Evolutionary conservation across 2,329 filamentous ascomycete species (phyloP), one percentile per base, ranked within the genome.

Genomic region (Verticillium dahliae): DNA sequence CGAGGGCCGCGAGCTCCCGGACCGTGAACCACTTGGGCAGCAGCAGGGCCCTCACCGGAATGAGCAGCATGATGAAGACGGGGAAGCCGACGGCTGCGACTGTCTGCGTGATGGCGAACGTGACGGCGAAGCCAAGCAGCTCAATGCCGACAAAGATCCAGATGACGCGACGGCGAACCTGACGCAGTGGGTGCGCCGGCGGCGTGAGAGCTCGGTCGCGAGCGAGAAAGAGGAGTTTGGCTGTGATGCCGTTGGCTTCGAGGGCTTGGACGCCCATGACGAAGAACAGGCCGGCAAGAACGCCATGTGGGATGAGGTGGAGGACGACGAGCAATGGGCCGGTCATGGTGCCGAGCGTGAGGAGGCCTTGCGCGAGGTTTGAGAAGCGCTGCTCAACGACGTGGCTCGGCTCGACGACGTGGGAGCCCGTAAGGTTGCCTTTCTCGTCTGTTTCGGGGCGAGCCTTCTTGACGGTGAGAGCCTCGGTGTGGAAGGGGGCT

Each of bases 21-120:
- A 74, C 69, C 0, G 77, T 79, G 66, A 92, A 88, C 71, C 84
- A 80, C 38, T 76, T 75, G 1, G 89, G 89, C 66, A 92, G 77
- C 6, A 91, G 63, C 62, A 85, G 76, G 1, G 87, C 84, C 9
- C 90, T 81, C 2, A 87, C 74, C 0, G 90, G 90, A 31, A 92
- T 87, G 5, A 92, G 78, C 15, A 85, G 73, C 57, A 92, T 75
- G 69, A 92, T 91, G 65, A 91, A 83, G 39, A 92, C 81, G 9
- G 90, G 90, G 67, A 93, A 94, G 0, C 90, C 90, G 11, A 94
- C 90, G 2, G 90, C 90, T 2, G 90, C 90, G 58, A 93, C 88
- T 0, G 90, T 93, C 75, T 94, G 88, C 0, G 90, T 92, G 68
- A 93, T 90, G 62, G 90, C 90, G 72, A 94, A 92, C 0, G 90